Evolutionary conservation across 2,329 filamentous ascomycete genomes (phyloP), one percentile per base, ranked within the genome.

Genomic region (Diaporthe helianthi): DNA sequence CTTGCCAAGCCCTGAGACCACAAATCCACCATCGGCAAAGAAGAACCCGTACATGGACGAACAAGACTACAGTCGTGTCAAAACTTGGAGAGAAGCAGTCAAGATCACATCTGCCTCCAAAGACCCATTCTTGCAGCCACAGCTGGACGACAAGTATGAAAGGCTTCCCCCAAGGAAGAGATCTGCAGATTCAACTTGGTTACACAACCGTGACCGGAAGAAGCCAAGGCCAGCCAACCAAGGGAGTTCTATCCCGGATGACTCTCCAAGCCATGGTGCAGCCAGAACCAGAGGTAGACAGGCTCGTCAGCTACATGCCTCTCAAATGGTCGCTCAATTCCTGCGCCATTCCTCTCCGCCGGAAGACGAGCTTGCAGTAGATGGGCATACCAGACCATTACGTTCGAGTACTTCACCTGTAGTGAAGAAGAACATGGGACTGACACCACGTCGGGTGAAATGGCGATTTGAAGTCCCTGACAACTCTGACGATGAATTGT

Each of bases 1-100:
- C 36, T 49, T 72, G 24, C 71, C 71, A 6, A 79, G 78, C 54
- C 76, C 78, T 12, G 72, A 76, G 67, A 78, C 33, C 33, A 70
- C 71, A 24, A 67, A 72, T 22, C 65, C 68, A 7, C 68, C 71
- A 3, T 70, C 71, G 22, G 76, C 71, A 72, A 76, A 65, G 70
- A 73, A 55, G 73, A 76, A 44, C 52, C 74, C 33, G 67, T 75
- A 58, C 12, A 68, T 72, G 69, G 65, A 54, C 19, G 71, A 70
- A 26, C 47, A 47, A 17, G 61, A 68, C 8, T 70, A 61, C 65
- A 64, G 33, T 29, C 68, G 69, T 12, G 54, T 72, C 31, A 63
- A 63, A n/a, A 67, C 33, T 26, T 72, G 71, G 71, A 72, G 71
- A 29, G 68, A 68, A 38, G 49, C 60, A 38, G 69, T 72, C 3